Evolutionary conservation across 768 basidiomycete genomes (phyloP).

Genomic region (Coprinellus micaceus): DNA sequence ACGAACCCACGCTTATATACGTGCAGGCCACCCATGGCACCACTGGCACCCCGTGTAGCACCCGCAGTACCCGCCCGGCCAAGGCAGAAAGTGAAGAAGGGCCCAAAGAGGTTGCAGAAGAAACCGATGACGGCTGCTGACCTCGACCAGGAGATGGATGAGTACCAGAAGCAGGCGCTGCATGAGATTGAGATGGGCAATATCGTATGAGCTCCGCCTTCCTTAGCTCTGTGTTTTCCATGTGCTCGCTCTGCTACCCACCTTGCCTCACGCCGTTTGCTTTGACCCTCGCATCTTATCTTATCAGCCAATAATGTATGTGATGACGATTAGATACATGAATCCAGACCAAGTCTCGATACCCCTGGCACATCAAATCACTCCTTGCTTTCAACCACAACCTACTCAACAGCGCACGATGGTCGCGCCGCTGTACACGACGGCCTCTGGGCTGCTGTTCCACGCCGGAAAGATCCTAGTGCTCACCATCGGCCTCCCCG

Average conservation of each 20-base stretch:
- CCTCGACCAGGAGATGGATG: slow-evolving; percentile 79
- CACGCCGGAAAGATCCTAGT: slow-evolving; percentile 96
- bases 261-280: not conserved
- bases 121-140: slow-evolving; percentile 44
- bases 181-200: not conserved
- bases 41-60: too few species aligned
- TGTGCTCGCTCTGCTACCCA: not conserved
- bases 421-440: slow-evolving; percentile 96
- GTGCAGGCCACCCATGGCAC: too few species aligned
- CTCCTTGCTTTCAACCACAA: not conserved
- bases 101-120: slow-evolving; percentile 71
- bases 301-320: not conserved
- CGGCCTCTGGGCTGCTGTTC: slow-evolving; percentile 80
- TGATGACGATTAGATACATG: not conserved
- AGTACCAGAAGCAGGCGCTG: slow-evolving; percentile 41
- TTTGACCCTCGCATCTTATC: not conserved
- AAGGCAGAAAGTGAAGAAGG: slow-evolving; percentile 65
- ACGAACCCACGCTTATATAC: not conserved
- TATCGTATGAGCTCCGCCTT: not conserved
- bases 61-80: too few species aligned
- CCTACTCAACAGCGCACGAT: slow-evolving; percentile 34
- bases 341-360: not conserved
- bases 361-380: not conserved
- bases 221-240: not conserved
- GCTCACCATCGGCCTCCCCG: slow-evolving; percentile 88